Evolutionary conservation across 805 yeast genomes (phyloP), one percentile per base, ranked within the genome.

Genomic region (Candida jianshihensis): DNA sequence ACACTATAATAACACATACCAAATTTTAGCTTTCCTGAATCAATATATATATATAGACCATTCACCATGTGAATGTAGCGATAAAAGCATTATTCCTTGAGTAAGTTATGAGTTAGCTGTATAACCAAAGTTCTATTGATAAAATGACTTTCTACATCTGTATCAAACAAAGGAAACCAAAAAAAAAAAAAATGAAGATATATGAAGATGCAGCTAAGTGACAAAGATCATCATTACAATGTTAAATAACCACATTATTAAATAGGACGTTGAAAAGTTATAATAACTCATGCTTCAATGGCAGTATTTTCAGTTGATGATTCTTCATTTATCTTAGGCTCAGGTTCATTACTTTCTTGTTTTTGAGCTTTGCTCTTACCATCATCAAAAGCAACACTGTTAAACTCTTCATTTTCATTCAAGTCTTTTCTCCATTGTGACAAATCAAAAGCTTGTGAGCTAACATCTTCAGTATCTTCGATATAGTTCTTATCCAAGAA

Each of bases 401-500:
- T 70, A 35, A 65, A 68, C 31, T 52, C 63, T 28, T 56, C 60
- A 28, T 59, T 61, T 18, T 59, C 60, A 16, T 51, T 61, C 35
- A 64, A 38, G 7, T 63, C 63, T 38, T 59, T 53, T 26, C 61
- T 60, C 44, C 67, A 67, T 38, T 63, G 66, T 17, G 68, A 46
- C 43, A 67, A 55, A 50, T 68, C 72, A 57, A 66, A 67, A 15
- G 63, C 67, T 7, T 49, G 53, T 30, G 24, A 21, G 24, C 51
- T 57, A 14, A 45, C 41, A 21, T 61, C 68, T 27, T 63, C 73
- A 21, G 51, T 61, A 30, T 67, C 75, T 22, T 75, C 82, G 42
- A 77, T 61, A 19, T 66, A 70, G 43, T 66, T 64, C 55, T 73
- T 71, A 53, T 79, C 85, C 37, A 53, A 60, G 56, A 69, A 78